Percentiles rank a stretch among this genome's conserved stretches.
These are phyloP conservation scores for Saturnispora silvae DNA, from an alignment of 805 yeast genomes.

Conservation along the genomic window DNA sequence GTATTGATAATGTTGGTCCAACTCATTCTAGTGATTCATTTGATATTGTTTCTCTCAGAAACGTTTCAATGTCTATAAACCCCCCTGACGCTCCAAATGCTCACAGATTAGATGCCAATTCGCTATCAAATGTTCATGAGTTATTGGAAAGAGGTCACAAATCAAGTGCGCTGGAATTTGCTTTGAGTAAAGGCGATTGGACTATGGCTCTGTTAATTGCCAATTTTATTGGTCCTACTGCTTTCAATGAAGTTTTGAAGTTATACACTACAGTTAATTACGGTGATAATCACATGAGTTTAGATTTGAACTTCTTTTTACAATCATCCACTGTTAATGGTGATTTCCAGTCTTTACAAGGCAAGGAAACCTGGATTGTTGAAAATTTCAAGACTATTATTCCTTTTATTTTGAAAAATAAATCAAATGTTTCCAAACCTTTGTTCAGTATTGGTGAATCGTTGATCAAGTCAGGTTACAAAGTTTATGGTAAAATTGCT, in stretches of 20 bases:
- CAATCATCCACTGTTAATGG: conserved; percentile 16
- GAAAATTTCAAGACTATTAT: conserved; percentile 22
- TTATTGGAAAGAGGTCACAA: conserved; percentile 53
- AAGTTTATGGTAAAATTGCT: conserved; percentile 32
- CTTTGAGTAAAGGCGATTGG: conserved; percentile 61
- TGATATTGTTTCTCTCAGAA: conserved; percentile 16
- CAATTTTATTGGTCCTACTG: conserved; percentile 50
- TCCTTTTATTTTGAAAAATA: conserved; percentile 24
- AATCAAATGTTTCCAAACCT: conserved; percentile 15
- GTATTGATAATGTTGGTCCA: conserved; percentile 5
- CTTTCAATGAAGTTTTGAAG: conserved; percentile 35
- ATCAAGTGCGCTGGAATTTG: conserved; percentile 51
- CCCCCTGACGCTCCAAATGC: conserved; percentile 18
- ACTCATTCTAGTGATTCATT: conserved; percentile 8
- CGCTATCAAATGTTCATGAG: conserved; percentile 24
- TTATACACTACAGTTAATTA: conserved; percentile 17
- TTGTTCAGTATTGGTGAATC: conserved; percentile 27
- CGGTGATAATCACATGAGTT: conserved; percentile 17
- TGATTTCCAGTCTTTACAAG: conserved; percentile 14
- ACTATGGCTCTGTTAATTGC: conserved; percentile 68
- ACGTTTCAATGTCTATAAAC: conserved; percentile 8
- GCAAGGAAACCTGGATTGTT: conserved; percentile 22
- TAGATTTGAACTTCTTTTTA: conserved; percentile 23
- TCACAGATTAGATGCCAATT: conserved; percentile 16
- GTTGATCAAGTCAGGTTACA: conserved; percentile 27